Conservation (phyloP, 164 flowering plant species). For the Tetrastigma voinierianum region DNA sequence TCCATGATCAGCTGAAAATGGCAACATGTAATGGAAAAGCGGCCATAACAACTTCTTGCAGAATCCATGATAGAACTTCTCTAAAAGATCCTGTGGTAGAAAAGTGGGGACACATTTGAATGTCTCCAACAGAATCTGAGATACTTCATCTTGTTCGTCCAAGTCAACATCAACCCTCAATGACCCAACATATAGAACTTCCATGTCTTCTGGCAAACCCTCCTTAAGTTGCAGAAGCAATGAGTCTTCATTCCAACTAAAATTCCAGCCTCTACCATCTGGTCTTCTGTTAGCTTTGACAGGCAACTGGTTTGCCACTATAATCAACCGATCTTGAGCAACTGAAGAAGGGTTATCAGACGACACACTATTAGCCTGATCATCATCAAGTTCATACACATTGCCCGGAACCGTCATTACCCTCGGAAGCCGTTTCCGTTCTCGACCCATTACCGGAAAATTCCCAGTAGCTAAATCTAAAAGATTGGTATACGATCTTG, state of each 20-base stretch:
- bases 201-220: slow-evolving; percentile 45
- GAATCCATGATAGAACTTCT: slow-evolving; percentile 39
- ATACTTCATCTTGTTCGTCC: slow-evolving; percentile 45
- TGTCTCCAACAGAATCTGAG: slow-evolving; percentile 34
- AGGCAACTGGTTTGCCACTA: slow-evolving; percentile 50
- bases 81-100: slow-evolving; percentile 30
- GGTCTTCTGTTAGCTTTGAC: slow-evolving; percentile 29
- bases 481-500: slow-evolving; percentile 43
- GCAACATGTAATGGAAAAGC: slow-evolving; percentile 51
- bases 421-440: slow-evolving; percentile 29
- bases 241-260: slow-evolving; percentile 47
- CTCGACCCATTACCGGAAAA: slow-evolving; percentile 33
- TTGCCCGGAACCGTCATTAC: slow-evolving; percentile 39
- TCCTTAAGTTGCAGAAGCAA: slow-evolving; percentile 37
- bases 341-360: slow-evolving; percentile 34
- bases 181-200: slow-evolving; percentile 45
- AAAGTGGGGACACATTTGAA: slow-evolving; percentile 51
- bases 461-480: slow-evolving; percentile 44
- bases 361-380: slow-evolving; percentile 25
- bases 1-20: slow-evolving; percentile 38
- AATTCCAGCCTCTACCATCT: slow-evolving; percentile 37
- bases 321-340: slow-evolving; percentile 33
- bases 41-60: slow-evolving; percentile 54
- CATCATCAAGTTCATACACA: slow-evolving; percentile 39
- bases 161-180: slow-evolving; percentile 36